These are phyloP conservation scores for Pseudisothecium myosuroides DNA, from an alignment of 225 moss, liverwort and hornwort species.

Conservation along the genomic window DNA sequence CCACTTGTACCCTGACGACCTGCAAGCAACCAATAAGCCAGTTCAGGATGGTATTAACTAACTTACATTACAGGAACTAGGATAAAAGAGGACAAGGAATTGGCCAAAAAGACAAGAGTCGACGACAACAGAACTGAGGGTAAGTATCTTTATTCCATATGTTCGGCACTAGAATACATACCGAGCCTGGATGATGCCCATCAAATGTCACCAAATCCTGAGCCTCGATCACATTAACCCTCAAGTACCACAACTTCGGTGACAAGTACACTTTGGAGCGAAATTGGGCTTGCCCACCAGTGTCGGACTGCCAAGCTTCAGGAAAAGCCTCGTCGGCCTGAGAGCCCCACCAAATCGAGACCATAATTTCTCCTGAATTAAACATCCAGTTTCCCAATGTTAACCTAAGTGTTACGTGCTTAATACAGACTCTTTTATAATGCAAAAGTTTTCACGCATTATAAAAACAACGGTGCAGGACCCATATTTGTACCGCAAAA, in stretches of 20 bases:
- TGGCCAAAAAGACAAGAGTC: background rate
- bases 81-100: background rate
- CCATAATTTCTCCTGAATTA: conserved; percentile 74
- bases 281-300: conserved; percentile 83
- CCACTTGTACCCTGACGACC: conserved; percentile 67
- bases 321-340: conserved; percentile 98
- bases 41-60: background rate
- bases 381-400: background rate
- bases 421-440: background rate
- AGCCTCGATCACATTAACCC: conserved; percentile 81
- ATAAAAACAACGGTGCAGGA: background rate
- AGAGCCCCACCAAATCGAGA: conserved; percentile 92
- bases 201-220: conserved; percentile 62
- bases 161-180: background rate
- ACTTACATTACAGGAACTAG: background rate
- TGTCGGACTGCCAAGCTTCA: conserved; percentile 96
- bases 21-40: conserved; percentile 11
- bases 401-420: background rate
- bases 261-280: conserved; percentile 86
- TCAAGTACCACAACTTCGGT: conserved; percentile 87
- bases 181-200: conserved; percentile 43
- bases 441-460: background rate
- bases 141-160: background rate
- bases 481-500: background rate
- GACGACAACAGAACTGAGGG: background rate